Evolutionary conservation across 768 basidiomycete species (phyloP), one percentile per base, ranked within the genome.

Genomic region (Suillus fuscotomentosus): DNA sequence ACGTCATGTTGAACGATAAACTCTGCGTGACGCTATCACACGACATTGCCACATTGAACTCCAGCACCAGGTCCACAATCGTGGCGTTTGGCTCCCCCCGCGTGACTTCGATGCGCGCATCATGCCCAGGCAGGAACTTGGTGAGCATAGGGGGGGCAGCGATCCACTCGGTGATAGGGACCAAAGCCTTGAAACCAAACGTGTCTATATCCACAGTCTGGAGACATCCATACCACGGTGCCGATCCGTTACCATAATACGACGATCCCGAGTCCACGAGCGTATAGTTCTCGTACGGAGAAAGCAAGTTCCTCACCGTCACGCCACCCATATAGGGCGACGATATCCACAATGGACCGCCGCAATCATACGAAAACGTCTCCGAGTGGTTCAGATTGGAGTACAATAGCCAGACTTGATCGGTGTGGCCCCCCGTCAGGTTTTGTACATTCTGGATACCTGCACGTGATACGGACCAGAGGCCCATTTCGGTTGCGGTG

Each of bases 101-200:
- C 1, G 45, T 61, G 22, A 82, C 83, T 20, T 75, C 73, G 45
- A 94, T 78, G 50, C 95, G 90, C 50, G 87, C 82, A 70, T 97
- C 95, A 74, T 97, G 95, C 1, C 95, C 95, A 0, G 95, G 95
- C 3, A 76, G 72, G 76, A 97, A 97, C 61, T 84, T 85, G 20
- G 92, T 93, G 63, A 97, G 74, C 62, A 86, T 84, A 17, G 95
- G 92, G 6, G 80, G 84, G 60, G 91, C 88, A 7, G 85, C 68
- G 7, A 86, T 78, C 93, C 94, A 97, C 67, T 89, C 81, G 0
- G 64, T 69, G 0, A 65, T 47, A 0, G 91, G 92, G 9, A 97
- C 93, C 22, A 95, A 81, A 1, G 86, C 87, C 76, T 95, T 95
- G 83, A 90, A 95, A 39, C 90, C 86, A 70, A 85, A 95, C 0